A percentile compares a stretch with the other conserved stretches of the same genome.
phyloP scores from a whole-genome alignment of 2,329 filamentous ascomycete genomes.

The Orbilia blumenaviensis region DNA sequence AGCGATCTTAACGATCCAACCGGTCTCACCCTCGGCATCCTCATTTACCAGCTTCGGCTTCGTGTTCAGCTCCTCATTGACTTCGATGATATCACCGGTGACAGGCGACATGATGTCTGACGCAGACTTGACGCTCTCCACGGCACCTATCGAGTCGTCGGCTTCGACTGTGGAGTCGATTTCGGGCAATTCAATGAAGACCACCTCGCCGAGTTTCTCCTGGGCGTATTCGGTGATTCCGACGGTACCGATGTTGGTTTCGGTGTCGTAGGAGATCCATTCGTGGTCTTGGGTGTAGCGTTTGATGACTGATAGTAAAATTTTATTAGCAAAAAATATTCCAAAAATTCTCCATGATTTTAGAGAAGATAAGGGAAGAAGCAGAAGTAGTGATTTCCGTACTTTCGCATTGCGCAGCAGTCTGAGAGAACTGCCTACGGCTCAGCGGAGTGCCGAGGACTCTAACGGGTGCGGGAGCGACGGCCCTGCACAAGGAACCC shows the following conservation, averaged over 20 bases:
- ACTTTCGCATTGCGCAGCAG: constrained; percentile 34
- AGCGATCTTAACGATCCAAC: constrained; percentile 91
- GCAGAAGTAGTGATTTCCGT: not conserved
- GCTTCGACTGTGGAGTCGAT: constrained; percentile 73
- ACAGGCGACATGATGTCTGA: constrained; percentile 94
- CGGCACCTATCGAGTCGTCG: constrained; percentile 88
- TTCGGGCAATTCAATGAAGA: constrained; percentile 93
- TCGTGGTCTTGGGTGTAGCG: constrained; percentile 98
- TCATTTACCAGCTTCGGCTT: constrained; percentile 89
- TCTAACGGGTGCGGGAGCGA: constrained; percentile 1
- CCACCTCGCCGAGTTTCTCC: constrained; percentile 90
- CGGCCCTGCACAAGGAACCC: constrained; percentile 16
- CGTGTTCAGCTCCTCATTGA: constrained; percentile 80
- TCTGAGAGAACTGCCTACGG: constrained; percentile 33
- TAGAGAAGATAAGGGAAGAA: not conserved
- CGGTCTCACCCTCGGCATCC: constrained; percentile 83
- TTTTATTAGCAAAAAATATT: not conserved
- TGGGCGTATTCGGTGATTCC: constrained; percentile 94
- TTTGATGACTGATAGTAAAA: constrained; percentile 64
- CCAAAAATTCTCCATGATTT: not conserved
- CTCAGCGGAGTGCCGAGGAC: constrained; percentile 9
- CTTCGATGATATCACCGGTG: constrained; percentile 76
- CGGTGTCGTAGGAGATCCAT: constrained; percentile 89
- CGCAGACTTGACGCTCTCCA: constrained; percentile 98
- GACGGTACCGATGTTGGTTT: constrained; percentile 81